Evolutionary conservation across 2,329 filamentous ascomycete species (phyloP), one percentile per base, ranked within the genome.

Genomic region (Teratosphaeria pseudoeucalypti): DNA sequence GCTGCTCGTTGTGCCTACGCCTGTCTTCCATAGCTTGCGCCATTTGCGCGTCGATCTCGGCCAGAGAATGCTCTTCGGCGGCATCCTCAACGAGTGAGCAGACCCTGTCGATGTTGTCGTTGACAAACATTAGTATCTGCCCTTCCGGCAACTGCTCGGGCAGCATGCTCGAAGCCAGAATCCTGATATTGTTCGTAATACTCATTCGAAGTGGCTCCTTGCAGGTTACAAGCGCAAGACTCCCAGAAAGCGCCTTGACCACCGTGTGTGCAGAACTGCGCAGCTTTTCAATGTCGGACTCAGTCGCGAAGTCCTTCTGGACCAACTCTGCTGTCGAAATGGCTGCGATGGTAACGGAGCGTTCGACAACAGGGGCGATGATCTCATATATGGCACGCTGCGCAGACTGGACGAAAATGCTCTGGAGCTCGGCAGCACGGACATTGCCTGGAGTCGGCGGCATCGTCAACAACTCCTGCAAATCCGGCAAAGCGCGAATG

Each of bases 121-220:
- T 99, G 62, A 99, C 92, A 74, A 95, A 97, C 90, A 99, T 96
- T 59, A 97, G 84, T 62, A 99, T 94, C 34, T 94, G 89, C 6
- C 94, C 94, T 75, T 99, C 94, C 0, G 94, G 90, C 62, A 99
- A 82, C 16, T 89, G 89, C 67, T 87, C 84, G 2, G 81, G 81
- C 49, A 83, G 76, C 56, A 83, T 82, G 60, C 82, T 78, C 57
- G 65, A 58, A 14, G 90, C 88, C 58, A 90, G 85, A 43, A 95
- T 82, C n/a, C 94, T 88, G 73, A 99, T 91, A 71, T 97, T 95
- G 75, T 97, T 99, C 58, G 89, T 95, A 74, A 99, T 95, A 76
- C 95, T 97, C 73, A 95, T 94, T 62, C 94, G 86, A 16, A 99
- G 80, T 16, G 94, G 94, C 73, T 99, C 94, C 75, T 97, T 99